Evolutionary conservation across 2,329 filamentous ascomycete species (phyloP).

Genomic region (Parastagonospora nodorum): DNA sequence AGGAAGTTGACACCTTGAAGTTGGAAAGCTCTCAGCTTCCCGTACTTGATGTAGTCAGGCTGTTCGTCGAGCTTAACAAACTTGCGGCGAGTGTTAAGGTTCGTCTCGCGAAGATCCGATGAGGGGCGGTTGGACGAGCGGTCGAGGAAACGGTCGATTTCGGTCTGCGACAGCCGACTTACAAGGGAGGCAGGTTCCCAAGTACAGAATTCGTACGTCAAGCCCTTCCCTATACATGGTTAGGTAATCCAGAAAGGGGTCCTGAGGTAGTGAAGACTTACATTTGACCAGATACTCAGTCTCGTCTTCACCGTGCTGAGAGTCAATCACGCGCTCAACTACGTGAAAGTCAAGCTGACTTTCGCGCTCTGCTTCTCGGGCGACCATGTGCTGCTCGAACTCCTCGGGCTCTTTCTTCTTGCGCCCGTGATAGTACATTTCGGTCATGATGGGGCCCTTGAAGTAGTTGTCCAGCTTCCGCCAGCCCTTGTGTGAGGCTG

Average conservation of each 20-base stretch:
- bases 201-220: slow-evolving; percentile 92
- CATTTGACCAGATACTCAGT: slow-evolving; percentile 95
- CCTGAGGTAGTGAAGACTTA: slow-evolving; percentile 34
- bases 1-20: slow-evolving; percentile 93
- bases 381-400: slow-evolving; percentile 92
- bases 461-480: slow-evolving; percentile 96
- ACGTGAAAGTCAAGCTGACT: slow-evolving; percentile 87
- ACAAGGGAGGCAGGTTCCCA: slow-evolving; percentile 85
- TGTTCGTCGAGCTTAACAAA: slow-evolving; percentile 70
- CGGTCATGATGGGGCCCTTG: slow-evolving; percentile 78
- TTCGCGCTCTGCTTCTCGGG: slow-evolving; percentile 88
- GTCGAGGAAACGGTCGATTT: slow-evolving; percentile 90
- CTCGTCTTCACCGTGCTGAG: slow-evolving; percentile 76
- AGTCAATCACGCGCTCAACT: slow-evolving; percentile 89
- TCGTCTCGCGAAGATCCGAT: slow-evolving; percentile 79
- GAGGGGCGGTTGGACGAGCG: slow-evolving; percentile 79
- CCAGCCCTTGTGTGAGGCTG: slow-evolving; percentile 79
- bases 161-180: slow-evolving; percentile 77
- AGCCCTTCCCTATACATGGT: slow-evolving; percentile 67
- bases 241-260: slow-evolving; percentile 24
- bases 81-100: slow-evolving; percentile 67
- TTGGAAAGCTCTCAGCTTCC: slow-evolving; percentile 90
- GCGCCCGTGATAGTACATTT: slow-evolving; percentile 67
- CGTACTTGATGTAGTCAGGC: slow-evolving; percentile 81
- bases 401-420: slow-evolving; percentile 75